phyloP scores from a whole-genome alignment of 768 basidiomycete genomes.

The Xerocomellus dryophilus region DNA sequence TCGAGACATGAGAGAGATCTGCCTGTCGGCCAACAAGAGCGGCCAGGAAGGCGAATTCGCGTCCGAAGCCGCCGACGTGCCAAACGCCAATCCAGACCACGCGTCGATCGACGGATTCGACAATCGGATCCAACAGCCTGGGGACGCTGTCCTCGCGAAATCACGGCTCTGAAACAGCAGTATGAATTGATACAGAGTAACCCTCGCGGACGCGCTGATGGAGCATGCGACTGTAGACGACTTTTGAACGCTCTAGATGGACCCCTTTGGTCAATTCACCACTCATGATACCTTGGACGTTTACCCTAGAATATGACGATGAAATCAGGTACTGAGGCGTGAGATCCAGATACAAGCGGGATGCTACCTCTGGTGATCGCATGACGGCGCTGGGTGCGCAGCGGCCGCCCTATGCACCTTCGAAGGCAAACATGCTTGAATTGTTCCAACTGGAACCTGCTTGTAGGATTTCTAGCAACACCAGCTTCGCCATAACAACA shows the following conservation, averaged over 20 bases:
- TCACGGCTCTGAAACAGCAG: constrained; percentile 15
- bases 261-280: constrained; percentile 3
- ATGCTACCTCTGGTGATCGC: too few relatives aligned
- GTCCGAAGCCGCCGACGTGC: neutral
- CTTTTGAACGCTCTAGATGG: neutral
- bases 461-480: too few relatives aligned
- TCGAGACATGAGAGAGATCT: constrained; percentile 64
- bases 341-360: too few relatives aligned
- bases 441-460: too few relatives aligned
- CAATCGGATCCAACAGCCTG: neutral
- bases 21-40: constrained; percentile 21
- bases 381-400: too few relatives aligned
- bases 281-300: neutral
- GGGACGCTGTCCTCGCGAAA: constrained; percentile 9
- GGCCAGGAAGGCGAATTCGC: constrained; percentile 5
- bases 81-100: neutral
- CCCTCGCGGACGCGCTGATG: neutral
- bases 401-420: too few relatives aligned
- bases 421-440: too few relatives aligned
- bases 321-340: neutral
- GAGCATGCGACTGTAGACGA: neutral
- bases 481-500: too few relatives aligned
- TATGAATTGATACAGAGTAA: too few relatives aligned
- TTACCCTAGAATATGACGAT: neutral
- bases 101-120: neutral